Percentiles rank a stretch among this genome's conserved stretches.
These are phyloP conservation scores for Balansia obtecta DNA, from an alignment of 2,329 filamentous ascomycete genomes.

Conservation along the genomic window DNA sequence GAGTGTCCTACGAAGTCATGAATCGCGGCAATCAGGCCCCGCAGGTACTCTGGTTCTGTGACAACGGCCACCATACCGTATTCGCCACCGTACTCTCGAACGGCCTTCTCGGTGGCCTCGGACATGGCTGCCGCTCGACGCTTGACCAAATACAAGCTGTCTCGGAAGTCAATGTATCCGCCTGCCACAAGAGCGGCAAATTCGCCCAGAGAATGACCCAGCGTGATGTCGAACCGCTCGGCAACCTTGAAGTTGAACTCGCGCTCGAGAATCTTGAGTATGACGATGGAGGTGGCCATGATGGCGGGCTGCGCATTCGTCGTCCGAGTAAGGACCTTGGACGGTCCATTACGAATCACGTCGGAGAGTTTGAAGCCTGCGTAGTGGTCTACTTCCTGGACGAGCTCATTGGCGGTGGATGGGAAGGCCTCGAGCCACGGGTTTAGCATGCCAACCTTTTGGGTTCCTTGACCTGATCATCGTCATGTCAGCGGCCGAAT, in stretches of 20 bases:
- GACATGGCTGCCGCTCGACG: constrained; percentile 75
- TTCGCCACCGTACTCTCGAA: constrained; percentile 57
- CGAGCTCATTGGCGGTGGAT: constrained; percentile 56
- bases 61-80: constrained; percentile 93
- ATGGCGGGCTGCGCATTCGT: constrained; percentile 89
- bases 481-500: not conserved
- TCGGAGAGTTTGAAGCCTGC: constrained; percentile 64
- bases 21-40: constrained; percentile 57
- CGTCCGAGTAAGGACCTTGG: constrained; percentile 64
- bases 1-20: constrained; percentile 65
- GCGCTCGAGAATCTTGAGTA: constrained; percentile 72
- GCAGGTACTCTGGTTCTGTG: constrained; percentile 69
- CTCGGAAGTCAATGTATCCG: constrained; percentile 64
- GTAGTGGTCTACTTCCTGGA: constrained; percentile 74
- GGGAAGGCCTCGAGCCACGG: constrained; percentile 86
- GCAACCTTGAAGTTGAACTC: constrained; percentile 68
- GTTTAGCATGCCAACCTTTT: constrained; percentile 75
- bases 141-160: constrained; percentile 67
- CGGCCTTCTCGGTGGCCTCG: constrained; percentile 55
- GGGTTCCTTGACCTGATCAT: constrained; percentile 65
- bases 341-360: constrained; percentile 70
- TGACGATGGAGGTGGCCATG: constrained; percentile 87
- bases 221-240: constrained; percentile 64
- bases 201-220: constrained; percentile 87
- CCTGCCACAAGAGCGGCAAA: constrained; percentile 83